phyloP scores from a whole-genome alignment of 805 yeast species.

The Cyberlindnera misumaiensis region DNA sequence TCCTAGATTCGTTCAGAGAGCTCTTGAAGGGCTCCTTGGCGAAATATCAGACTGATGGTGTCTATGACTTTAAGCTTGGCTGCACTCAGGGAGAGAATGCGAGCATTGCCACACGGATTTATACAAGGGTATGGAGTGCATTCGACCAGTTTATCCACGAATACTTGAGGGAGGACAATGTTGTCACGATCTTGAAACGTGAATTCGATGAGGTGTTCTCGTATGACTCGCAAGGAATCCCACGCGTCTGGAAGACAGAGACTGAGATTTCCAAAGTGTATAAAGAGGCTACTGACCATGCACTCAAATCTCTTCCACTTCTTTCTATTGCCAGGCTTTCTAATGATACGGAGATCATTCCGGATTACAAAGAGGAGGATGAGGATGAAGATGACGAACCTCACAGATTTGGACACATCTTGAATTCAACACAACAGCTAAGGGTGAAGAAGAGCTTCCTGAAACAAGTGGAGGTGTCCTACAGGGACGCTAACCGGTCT shows the following conservation, averaged over 20 bases:
- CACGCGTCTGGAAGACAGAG: constrained; percentile 71
- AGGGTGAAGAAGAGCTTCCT: constrained; percentile 54
- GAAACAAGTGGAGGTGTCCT: constrained; percentile 71
- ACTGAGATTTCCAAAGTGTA: constrained; percentile 66
- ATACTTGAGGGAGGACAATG: constrained; percentile 57
- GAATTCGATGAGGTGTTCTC: constrained; percentile 77
- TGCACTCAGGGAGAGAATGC: constrained; percentile 32
- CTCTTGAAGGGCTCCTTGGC: constrained; percentile 26
- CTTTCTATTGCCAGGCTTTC: constrained; percentile 44
- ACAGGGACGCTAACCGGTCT: constrained; percentile 84
- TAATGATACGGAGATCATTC: constrained; percentile 50
- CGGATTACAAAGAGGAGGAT: constrained; percentile 42
- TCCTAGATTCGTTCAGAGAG: constrained; percentile 37
- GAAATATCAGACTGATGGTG: constrained; percentile 25
- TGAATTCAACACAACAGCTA: constrained; percentile 51
- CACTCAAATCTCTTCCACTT: constrained; percentile 53
- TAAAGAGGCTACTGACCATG: constrained; percentile 48
- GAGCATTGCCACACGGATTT: constrained; percentile 36
- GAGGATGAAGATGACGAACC: constrained; percentile 32
- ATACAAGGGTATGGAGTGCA: constrained; percentile 55
- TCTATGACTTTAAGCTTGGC: constrained; percentile 64
- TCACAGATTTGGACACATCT: constrained; percentile 47
- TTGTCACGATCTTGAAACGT: constrained; percentile 62
- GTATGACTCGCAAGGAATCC: constrained; percentile 77
- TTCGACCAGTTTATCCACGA: constrained; percentile 56